Evolutionary conservation across 768 basidiomycete genomes (phyloP).

Genomic region (Auriscalpium microsporum): DNA sequence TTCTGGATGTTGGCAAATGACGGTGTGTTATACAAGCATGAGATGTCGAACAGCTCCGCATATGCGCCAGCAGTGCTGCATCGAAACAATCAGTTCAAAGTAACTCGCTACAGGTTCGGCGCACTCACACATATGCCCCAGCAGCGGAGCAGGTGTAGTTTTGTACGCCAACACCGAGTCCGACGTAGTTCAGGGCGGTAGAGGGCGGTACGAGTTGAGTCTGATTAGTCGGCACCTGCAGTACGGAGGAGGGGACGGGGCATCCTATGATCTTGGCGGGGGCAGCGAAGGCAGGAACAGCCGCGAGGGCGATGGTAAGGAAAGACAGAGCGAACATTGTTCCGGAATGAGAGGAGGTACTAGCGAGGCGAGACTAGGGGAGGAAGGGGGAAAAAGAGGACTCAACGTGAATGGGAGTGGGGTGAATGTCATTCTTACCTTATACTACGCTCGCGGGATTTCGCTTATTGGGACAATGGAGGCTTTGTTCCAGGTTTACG

Average conservation of each 20-base stretch:
- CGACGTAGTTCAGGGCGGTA: neutral
- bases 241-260: neutral
- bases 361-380: no score
- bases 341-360: no score
- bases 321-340: neutral
- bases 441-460: no score
- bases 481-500: no score
- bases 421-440: no score
- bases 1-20: constrained; percentile 1
- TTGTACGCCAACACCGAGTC: constrained; percentile 1
- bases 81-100: neutral
- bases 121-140: constrained; percentile 1
- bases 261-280: neutral
- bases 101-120: neutral
- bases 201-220: neutral
- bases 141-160: constrained; percentile 1
- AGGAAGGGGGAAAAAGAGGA: no score
- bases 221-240: constrained; percentile 1
- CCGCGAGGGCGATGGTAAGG: neutral
- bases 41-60: constrained; percentile 8
- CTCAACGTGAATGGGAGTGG: no score
- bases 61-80: constrained; percentile 9
- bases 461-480: no score
- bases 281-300: neutral
- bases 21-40: neutral